phyloP scores from a whole-genome alignment of 2,329 filamentous ascomycete species.

The Monascus ruber region DNA sequence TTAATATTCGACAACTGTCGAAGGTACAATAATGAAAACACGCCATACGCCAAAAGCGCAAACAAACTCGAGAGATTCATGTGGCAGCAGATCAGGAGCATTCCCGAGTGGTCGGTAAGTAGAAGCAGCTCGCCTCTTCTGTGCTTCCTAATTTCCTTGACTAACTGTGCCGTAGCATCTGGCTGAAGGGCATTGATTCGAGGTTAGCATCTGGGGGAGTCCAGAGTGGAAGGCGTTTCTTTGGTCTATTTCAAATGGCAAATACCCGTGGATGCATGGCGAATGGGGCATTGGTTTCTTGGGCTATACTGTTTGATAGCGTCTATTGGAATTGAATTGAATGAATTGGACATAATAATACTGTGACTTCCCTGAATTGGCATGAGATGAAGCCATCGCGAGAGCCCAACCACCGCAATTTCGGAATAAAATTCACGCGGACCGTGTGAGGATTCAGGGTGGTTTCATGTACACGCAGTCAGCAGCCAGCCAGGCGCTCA shows the following conservation, averaged over 20 bases:
- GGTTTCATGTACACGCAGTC: too few species aligned
- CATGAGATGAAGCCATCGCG: too few species aligned
- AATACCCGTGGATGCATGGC: not conserved
- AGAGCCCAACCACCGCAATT: too few species aligned
- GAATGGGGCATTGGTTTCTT: not conserved
- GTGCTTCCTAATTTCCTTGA: not conserved
- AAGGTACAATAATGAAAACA: slow-evolving; percentile 91
- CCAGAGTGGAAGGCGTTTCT: slow-evolving; percentile 4
- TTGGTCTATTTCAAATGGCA: not conserved
- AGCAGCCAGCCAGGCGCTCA: too few species aligned
- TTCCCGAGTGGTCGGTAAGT: slow-evolving; percentile 77
- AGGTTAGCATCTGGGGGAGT: not conserved
- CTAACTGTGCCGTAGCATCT: slow-evolving; percentile 22
- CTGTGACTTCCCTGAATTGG: not conserved
- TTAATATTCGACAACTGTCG: slow-evolving; percentile 92
- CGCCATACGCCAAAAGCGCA: slow-evolving; percentile 87
- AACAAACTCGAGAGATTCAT: slow-evolving; percentile 90
- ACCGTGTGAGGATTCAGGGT: too few species aligned
- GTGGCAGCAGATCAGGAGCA: slow-evolving; percentile 84
- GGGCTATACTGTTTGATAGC: too few species aligned
- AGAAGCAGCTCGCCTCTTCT: not conserved
- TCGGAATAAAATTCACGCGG: too few species aligned
- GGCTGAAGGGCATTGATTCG: slow-evolving; percentile 24
- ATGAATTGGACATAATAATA: too few species aligned
- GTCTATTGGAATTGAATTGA: too few species aligned